These are phyloP conservation scores for Magnolia kwangsiensis DNA, from an alignment of 164 flowering plant genomes.

Conservation along the genomic window DNA sequence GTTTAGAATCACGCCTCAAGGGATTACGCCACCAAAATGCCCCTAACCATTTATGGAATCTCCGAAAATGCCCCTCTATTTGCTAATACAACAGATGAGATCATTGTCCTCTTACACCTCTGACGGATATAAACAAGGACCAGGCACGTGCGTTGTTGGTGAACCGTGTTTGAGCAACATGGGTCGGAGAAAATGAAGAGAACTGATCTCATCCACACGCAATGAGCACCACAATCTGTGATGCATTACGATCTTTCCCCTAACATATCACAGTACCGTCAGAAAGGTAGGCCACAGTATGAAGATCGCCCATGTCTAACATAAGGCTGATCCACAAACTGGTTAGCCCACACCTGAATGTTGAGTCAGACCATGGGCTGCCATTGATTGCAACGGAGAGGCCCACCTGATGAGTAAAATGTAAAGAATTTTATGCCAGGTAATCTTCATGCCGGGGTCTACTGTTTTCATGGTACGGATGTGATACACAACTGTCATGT, in stretches of 20 bases:
- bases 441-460: too few relatives aligned
- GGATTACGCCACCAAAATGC: background rate
- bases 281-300: background rate
- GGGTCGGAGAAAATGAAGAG: background rate
- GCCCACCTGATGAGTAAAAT: too few relatives aligned
- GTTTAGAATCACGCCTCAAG: slow-evolving; percentile 1
- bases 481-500: too few relatives aligned
- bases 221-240: background rate
- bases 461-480: too few relatives aligned
- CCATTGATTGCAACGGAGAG: too few relatives aligned
- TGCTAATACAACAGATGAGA: background rate
- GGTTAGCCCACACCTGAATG: too few relatives aligned
- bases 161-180: background rate
- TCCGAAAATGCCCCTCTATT: background rate
- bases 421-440: too few relatives aligned
- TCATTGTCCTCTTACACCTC: background rate
- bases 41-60: background rate
- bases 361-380: too few relatives aligned
- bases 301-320: too few relatives aligned
- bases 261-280: background rate
- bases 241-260: background rate
- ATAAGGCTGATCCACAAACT: too few relatives aligned
- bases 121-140: background rate
- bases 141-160: background rate
- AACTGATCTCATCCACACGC: background rate